Evolutionary conservation across 768 basidiomycete genomes (phyloP), one percentile per base, ranked within the genome.

Genomic region (Cantharellus cinnabarinus): DNA sequence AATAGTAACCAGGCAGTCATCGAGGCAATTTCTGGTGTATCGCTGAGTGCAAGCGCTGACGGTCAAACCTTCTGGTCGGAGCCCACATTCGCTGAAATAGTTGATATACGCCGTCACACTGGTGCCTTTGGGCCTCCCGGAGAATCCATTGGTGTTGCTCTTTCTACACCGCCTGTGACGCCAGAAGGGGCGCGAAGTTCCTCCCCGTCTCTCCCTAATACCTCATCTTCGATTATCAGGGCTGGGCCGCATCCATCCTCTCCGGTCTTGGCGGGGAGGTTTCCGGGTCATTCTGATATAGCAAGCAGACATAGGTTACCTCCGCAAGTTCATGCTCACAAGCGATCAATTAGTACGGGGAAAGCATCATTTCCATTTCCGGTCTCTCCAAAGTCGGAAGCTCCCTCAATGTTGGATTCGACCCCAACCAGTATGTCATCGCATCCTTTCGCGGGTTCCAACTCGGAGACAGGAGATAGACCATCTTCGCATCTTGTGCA

Each of bases 251-350:
- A 54, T 54, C 52, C 52, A 14, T 10, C 52, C 10, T 37, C 10
- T 37, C 52, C 52, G 7, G 52, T 54, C 52, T 14, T 37, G 14
- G 52, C 7, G 10, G 10, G 10, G 14, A 10, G 10, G 7, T 10
- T 54, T 37, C 52, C 52, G 7, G 7, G 7, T 37, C 35, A 37
- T 37, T 7, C 38, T 35, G 61, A 62, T 29, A 3, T 60, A 10
- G 51, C 39, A 14, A 29, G 41, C 50, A 53, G 59, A 39, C 61
- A 62, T 55, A 50, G 61, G 41, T 44, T 62, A n/a, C 61, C 61
- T 20, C 61, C 61, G 2, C 52, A 54, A 37, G 52, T 54, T 37
- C 52, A 54, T 54, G 52, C 52, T 7, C 52, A 54, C 35, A 54
- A 54, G 52, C 52, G 52, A 7, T 54, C 52, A 10, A 10, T 54